Evolutionary conservation across 2,329 filamentous ascomycete species (phyloP), one percentile per base, ranked within the genome.

Genomic region (Aureobasidium sp.): DNA sequence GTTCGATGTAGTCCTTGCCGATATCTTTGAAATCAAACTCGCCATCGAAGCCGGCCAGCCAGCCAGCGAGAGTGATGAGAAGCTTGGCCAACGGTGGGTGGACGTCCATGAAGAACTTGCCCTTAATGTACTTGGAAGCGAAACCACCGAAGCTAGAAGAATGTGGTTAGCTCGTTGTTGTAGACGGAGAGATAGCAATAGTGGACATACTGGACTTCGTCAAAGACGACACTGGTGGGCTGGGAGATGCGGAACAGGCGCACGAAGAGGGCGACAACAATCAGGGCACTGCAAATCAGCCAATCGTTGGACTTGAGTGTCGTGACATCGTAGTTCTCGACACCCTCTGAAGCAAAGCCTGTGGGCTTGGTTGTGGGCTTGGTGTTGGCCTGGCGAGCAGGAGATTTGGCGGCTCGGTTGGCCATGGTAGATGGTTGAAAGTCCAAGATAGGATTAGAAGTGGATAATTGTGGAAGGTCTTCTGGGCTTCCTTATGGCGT

Each of bases 41-140:
- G 66, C 94, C 94, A 72, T 97, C 85, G 75, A 97, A 99, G 60
- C 94, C 94, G 70, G 92, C 94, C 66, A 97, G 77, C 87, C 89
- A 99, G 68, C 93, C 94, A 66, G 92, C 91, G 64, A 99, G 84
- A 58, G 94, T 96, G 70, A 99, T 93, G 68, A 99, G 86, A 73
- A 99, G 85, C 81, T 99, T 99, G 67, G 94, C 94, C 64, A 99
- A 82, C 49, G 94, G 94, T 35, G 94, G 94, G 74, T 99, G 94
- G n/a, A 99, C 94, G 74, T 99, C 94, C 94, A 99, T 99, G 77
- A 99, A 99, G 83, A 99, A 99, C 74, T 83, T 88, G 71, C 94
- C 94, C 81, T 99, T 97, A 82, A 99, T 97, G 76, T 99, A 99
- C 77, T 99, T 99, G 69, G 89, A 91, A 67, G 94, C 94, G 74